Evolutionary conservation across 129 eudicot species (phyloP).

Genomic region (Lonicera japonica): DNA sequence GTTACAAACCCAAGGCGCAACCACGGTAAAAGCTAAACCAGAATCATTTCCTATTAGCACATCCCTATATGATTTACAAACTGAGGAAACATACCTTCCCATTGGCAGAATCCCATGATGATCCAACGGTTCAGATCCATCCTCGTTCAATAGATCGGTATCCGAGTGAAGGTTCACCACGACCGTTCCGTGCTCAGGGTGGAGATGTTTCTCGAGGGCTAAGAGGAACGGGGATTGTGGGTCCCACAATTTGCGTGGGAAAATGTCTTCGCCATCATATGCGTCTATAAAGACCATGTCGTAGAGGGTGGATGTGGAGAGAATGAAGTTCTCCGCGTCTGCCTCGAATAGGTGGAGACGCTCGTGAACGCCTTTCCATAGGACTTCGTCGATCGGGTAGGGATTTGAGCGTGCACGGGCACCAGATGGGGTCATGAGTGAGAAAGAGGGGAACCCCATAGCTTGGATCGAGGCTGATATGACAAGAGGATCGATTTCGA

Average conservation of each 20-base stretch:
- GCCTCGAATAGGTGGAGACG: constrained; percentile 54
- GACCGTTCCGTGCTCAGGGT: constrained; percentile 85
- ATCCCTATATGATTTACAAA: constrained; percentile 56
- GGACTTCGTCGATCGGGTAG: constrained; percentile 33
- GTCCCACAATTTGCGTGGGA: constrained; percentile 78
- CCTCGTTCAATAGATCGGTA: constrained; percentile 19
- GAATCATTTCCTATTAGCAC: constrained; percentile 40
- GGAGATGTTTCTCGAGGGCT: constrained; percentile 47
- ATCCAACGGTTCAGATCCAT: constrained; percentile 18
- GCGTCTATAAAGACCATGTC: constrained; percentile 85
- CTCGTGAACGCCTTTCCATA: constrained; percentile 85
- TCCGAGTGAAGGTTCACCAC: constrained; percentile 93
- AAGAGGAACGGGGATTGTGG: constrained; percentile 65
- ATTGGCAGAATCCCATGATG: constrained; percentile 27
- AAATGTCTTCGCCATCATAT: constrained; percentile 81
- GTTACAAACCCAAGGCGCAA: constrained; percentile 81
- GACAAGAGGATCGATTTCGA: constrained; percentile 84
- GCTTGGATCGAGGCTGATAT: constrained; percentile 76
- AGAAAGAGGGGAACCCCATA: constrained; percentile 82
- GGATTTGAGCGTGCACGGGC: constrained; percentile 36
- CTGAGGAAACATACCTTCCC: constrained; percentile 62
- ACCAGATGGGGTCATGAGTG: constrained; percentile 47
- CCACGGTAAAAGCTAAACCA: constrained; percentile 54
- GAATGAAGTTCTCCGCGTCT: constrained; percentile 73
- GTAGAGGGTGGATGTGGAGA: constrained; percentile 33